These are phyloP conservation scores for Saccharomyces hybrid DNA, from an alignment of 1,139 yeast genomes.

Conservation along the genomic window DNA sequence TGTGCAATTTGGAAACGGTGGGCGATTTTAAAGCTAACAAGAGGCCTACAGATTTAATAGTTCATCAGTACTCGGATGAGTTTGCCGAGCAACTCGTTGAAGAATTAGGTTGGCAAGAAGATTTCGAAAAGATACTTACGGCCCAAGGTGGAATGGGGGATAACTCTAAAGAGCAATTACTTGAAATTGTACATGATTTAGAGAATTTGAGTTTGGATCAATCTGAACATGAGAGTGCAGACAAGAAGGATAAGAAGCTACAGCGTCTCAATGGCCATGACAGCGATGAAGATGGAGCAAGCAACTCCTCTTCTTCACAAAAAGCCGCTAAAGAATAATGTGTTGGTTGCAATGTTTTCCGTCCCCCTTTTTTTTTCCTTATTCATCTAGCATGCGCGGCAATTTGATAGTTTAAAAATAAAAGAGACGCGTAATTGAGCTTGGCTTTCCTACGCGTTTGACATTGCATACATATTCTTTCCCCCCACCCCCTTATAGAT, in stretches of 20 bases:
- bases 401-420: neutral
- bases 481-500: neutral
- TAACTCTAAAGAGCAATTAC: conserved; percentile 18
- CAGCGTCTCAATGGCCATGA: neutral
- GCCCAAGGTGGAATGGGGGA: conserved; percentile 12
- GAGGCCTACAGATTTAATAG: conserved; percentile 52
- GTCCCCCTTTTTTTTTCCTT: neutral
- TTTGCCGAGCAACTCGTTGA: conserved; percentile 48
- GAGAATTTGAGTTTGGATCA: conserved; percentile 7
- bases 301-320: neutral
- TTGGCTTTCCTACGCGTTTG: neutral
- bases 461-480: neutral
- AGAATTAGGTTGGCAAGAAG: conserved; percentile 58
- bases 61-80: conserved; percentile 56
- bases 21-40: conserved; percentile 55
- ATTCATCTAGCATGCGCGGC: neutral
- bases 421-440: neutral
- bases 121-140: conserved; percentile 36
- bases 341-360: neutral
- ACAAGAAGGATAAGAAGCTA: neutral
- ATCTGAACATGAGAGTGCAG: neutral
- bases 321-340: neutral
- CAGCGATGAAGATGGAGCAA: neutral
- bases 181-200: conserved; percentile 13
- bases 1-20: conserved; percentile 68